Base-by-base conservation (phyloP, 371 early-diverging fungal genomes). In the Chytridium lagenaria region DNA sequence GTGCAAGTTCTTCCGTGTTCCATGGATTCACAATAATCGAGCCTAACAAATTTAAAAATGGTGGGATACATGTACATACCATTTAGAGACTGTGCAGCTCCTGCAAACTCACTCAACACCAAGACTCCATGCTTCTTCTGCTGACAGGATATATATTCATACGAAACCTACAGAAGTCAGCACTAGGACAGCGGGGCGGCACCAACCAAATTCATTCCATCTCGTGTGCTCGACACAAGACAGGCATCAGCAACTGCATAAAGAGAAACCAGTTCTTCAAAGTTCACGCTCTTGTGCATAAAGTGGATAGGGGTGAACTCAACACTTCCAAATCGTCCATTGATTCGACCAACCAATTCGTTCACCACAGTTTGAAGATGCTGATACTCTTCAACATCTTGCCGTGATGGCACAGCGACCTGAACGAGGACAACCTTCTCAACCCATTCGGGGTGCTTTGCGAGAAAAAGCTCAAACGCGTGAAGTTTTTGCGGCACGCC, bases 401-500 rank as follows among this genome's bases (percentile, higher is more conserved):
- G 84, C 49, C 99, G 91, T 30, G 97, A 94, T 0, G 99, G 99
- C 10, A 99, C 98, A 15, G 98, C 98, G 10, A 99, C 93, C 79
- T 99, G 99, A 22, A 98, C 92, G 65, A 99, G 86, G 0, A 97
- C 98, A 22, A 89, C 87, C 73, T 95, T 95, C 36, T 95, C 97
- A 30, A 92, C 88, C 89, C 93, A 96, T 79, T 99, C 97, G 0
- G 96, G 97, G 78, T 98, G 90, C 67, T 91, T 84, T 40, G 89
- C 84, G 59, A 99, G 82, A 73, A 99, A 97, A 36, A 93, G 89
- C 78, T 99, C 97, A 68, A 97, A 91, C 1, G 98, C 99, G 77
- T 95, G 93, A 73, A 99, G 84, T 83, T 98, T 97, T 77, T 99
- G 98, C 12, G 99, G 99, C 28, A 99, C 99, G 64, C 99, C 99